Evolutionary conservation across 1,284 basidiomycete genomes (phyloP).

Genomic region (Apiotrichum siamense): DNA sequence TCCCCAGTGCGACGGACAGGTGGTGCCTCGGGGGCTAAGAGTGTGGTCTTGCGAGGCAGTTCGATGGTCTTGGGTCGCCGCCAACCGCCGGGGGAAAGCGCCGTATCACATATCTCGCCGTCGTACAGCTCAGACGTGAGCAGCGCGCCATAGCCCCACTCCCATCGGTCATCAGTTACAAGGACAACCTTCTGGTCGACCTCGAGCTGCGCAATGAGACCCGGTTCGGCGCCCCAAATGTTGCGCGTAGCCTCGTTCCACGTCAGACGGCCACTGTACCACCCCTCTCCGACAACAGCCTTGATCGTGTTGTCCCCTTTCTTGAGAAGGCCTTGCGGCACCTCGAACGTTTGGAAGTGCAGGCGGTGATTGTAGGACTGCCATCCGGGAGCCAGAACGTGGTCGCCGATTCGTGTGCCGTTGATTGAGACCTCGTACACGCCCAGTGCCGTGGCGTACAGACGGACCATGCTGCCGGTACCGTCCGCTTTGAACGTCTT

Average conservation of each 20-base stretch:
- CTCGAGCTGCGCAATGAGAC: slow-evolving; percentile 30
- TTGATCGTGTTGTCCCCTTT: slow-evolving; percentile 25
- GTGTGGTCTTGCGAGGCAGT: slow-evolving; percentile 16
- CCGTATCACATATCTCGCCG: slow-evolving; percentile 30
- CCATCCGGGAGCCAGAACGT: slow-evolving; percentile 41
- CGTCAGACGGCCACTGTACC: slow-evolving; percentile 30
- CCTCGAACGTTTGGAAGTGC: slow-evolving; percentile 34
- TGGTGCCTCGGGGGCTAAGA: slow-evolving; percentile 28
- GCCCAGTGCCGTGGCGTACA: slow-evolving; percentile 40
- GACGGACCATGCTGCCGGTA: no score
- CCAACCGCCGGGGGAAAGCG: not conserved
- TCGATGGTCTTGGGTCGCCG: slow-evolving; percentile 6
- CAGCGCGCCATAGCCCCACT: slow-evolving; percentile 17
- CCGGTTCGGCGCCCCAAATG: slow-evolving; percentile 26
- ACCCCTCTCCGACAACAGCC: slow-evolving; percentile 35
- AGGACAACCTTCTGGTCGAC: slow-evolving; percentile 17
- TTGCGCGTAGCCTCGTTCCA: no score
- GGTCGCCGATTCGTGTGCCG: slow-evolving; percentile 31
- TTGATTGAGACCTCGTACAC: slow-evolving; percentile 37
- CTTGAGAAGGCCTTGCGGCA: slow-evolving; percentile 14
- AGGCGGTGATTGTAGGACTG: slow-evolving; percentile 33
- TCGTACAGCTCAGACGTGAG: slow-evolving; percentile 32
- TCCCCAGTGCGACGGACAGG: slow-evolving; percentile 26
- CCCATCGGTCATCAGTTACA: slow-evolving; percentile 23
- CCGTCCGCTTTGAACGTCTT: no score